A percentile compares a stretch with the other conserved stretches of the same genome.
These are phyloP conservation scores for Debaryomycetaceae sp. DNA, from an alignment of 1,139 yeast species.

Conservation along the genomic window DNA sequence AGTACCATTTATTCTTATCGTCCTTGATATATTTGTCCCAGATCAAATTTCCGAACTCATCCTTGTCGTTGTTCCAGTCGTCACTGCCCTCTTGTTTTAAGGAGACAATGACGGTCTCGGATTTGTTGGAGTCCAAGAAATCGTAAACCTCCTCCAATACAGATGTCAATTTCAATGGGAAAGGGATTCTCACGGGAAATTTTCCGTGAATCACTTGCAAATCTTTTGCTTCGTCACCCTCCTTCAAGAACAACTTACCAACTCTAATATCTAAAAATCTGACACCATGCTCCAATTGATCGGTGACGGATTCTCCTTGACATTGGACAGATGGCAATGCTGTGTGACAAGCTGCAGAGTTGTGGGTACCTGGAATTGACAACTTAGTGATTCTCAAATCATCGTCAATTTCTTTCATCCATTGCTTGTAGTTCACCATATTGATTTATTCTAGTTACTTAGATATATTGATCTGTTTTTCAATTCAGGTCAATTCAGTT, in stretches of 20 bases:
- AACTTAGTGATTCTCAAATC: conserved; percentile 50
- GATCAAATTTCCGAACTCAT: conserved; percentile 64
- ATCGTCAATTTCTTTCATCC: conserved; percentile 59
- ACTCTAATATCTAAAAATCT: conserved; percentile 69
- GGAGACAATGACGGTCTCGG: conserved; percentile 66
- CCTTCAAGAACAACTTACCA: conserved; percentile 54
- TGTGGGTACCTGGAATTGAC: conserved; percentile 79
- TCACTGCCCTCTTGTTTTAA: conserved; percentile 74
- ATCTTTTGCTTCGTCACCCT: conserved; percentile 48
- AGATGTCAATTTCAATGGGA: conserved; percentile 49
- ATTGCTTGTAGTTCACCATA: conserved; percentile 44
- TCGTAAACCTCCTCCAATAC: conserved; percentile 56
- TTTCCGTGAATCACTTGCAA: conserved; percentile 73
- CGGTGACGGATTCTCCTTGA: conserved; percentile 59
- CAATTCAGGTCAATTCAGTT: too few relatives aligned
- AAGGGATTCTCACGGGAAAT: conserved; percentile 66
- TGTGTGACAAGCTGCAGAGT: conserved; percentile 71
- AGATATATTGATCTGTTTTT: background rate
- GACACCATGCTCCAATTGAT: conserved; percentile 69
- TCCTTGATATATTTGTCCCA: conserved; percentile 58
- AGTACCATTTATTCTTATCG: conserved; percentile 58
- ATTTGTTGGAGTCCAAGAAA: conserved; percentile 49
- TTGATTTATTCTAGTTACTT: conserved; percentile 6
- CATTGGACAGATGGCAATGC: conserved; percentile 80
- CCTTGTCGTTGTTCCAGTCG: conserved; percentile 58